Evolutionary conservation across 2,329 filamentous ascomycete species (phyloP).

Genomic region (Aspergillus novofumigatus): DNA sequence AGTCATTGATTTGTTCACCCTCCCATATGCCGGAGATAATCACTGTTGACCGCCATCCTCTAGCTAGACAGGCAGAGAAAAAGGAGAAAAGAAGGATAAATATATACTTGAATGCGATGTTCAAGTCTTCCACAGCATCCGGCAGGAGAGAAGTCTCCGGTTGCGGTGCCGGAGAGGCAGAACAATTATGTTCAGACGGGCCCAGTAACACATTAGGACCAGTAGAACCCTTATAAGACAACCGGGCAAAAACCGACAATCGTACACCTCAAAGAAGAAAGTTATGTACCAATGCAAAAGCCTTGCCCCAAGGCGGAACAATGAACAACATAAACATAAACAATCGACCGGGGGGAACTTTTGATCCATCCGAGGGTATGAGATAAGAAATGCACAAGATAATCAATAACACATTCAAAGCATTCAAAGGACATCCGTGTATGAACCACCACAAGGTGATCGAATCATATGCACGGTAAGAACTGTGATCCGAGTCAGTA

Average conservation of each 20-base stretch:
- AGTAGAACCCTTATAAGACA: background rate
- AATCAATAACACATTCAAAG: conserved; percentile 2
- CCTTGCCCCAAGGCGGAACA: background rate
- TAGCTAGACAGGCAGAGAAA: background rate
- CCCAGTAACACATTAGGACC: background rate
- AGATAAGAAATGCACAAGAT: background rate
- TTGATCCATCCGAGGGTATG: conserved; percentile 10
- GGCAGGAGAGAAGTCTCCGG: background rate
- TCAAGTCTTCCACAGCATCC: background rate
- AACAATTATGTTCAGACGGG: background rate
- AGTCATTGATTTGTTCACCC: background rate
- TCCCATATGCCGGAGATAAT: background rate
- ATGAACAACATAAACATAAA: background rate
- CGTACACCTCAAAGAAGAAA: background rate
- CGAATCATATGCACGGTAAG: conserved; percentile 43
- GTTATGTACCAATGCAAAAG: background rate
- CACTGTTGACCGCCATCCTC: background rate
- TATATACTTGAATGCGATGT: background rate
- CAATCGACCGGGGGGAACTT: background rate
- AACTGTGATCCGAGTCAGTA: conserved; percentile 30
- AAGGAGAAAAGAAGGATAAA: background rate
- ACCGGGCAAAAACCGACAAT: background rate
- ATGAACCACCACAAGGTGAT: background rate
- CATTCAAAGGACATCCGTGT: background rate
- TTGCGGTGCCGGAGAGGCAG: background rate